Evolutionary conservation across 2,329 filamentous ascomycete genomes (phyloP), one percentile per base, ranked within the genome.

Genomic region (Colletotrichum euphorbiae): DNA sequence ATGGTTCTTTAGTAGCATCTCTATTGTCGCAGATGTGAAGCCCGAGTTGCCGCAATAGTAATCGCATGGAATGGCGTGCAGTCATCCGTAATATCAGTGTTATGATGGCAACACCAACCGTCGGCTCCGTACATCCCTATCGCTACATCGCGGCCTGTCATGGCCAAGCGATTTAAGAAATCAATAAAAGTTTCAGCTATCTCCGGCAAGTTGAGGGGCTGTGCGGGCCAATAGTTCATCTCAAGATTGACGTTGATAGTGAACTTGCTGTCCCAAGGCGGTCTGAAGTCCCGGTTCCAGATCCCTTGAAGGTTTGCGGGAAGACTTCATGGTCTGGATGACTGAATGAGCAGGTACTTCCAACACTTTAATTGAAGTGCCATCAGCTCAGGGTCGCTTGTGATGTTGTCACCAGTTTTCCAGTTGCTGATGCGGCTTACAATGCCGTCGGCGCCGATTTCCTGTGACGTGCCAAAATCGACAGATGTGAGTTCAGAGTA

Each of bases 181-280:
- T 78, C 75, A 43, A 82, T 80, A 0, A 84, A 55, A 0, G 82
- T 80, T 13, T 74, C 62, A 38, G 80, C 76, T 11, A 77, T 77
- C 50, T 81, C 78, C 6, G 71, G 70, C 1, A 77, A 69, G 36
- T 72, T 40, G 5, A 66, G 46, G 3, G 31, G 42, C 21, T 43
- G 43, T 50, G 81, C 80, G 0, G 75, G 78, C 83, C 83, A 86
- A 71, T 86, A 86, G 69, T 85, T 85, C 84, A 86, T 86, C 72
- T 86, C 79, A 0, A 80, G 74, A 46, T 85, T 86, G 72, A 85
- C 83, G 69, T 85, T 84, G 70, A 85, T 82, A 0, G 83, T 85
- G 63, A 80, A 84, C 68, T 83, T 84, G 24, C 77, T 79, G 3
- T 82, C 82, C 83, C 83, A 85, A 0, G 80, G n/a, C n/a, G n/a